Conservation (phyloP, 23 red algal genomes). For the Gracilaria domingensis region DNA sequence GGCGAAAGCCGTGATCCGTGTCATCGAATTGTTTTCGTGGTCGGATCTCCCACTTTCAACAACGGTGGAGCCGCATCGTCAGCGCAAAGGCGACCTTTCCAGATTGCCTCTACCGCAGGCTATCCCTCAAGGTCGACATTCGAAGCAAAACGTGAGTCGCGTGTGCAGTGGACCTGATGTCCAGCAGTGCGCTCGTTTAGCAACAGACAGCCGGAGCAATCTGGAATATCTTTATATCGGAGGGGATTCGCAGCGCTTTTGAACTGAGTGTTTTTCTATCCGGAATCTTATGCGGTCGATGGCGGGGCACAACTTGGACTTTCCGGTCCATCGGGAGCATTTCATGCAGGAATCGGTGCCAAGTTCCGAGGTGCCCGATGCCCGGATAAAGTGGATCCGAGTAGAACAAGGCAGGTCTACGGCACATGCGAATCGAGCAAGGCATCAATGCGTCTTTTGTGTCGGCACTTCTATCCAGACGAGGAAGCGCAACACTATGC, state of each 20-base stretch:
- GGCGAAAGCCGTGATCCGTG: background rate
- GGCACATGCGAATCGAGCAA: background rate
- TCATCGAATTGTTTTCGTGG: conserved; percentile 10
- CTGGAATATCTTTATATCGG: conserved; percentile 3
- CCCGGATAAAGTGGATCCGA: conserved; percentile 22
- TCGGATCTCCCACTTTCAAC: conserved; percentile 3
- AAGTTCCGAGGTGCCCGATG: background rate
- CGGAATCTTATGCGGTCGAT: background rate
- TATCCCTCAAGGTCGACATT: conserved; percentile 3
- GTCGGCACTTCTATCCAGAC: background rate
- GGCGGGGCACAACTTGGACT: conserved; percentile 6
- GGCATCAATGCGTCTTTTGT: conserved; percentile 17
- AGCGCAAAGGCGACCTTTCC: conserved; percentile 3
- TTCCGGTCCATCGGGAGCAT: background rate
- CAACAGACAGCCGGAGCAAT: conserved; percentile 7
- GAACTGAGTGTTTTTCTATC: background rate
- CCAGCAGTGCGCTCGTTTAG: background rate
- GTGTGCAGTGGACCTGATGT: conserved; percentile 18
- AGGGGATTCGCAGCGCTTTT: conserved; percentile 23
- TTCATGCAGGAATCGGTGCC: conserved; percentile 12
- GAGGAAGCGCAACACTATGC: background rate
- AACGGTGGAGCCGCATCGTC: conserved; percentile 15
- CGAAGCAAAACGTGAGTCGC: background rate
- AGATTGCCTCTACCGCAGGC: conserved; percentile 2
- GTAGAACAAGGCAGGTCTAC: conserved; percentile 17